These are phyloP conservation scores for Hsuehochloa calcarea DNA, from an alignment of 176 grass and related monocot species.

Conservation along the genomic window DNA sequence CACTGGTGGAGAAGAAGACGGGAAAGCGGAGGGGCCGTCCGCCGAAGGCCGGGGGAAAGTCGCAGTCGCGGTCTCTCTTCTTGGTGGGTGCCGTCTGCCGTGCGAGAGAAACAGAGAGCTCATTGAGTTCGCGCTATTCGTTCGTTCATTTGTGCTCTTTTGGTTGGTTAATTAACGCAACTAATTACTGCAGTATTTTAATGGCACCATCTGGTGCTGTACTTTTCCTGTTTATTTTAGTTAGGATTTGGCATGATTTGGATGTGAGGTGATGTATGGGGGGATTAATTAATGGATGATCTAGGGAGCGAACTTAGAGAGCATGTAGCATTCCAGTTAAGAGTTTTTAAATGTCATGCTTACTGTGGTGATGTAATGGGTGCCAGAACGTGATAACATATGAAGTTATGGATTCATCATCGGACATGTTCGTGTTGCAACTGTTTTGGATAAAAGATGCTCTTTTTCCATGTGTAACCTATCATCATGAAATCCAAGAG, in stretches of 20 bases:
- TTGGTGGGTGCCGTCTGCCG: slow-evolving; percentile 33
- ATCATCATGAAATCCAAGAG: not conserved
- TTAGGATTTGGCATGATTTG: not conserved
- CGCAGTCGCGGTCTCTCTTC: slow-evolving; percentile 44
- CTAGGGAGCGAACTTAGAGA: not conserved
- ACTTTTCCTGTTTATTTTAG: slow-evolving; percentile 11
- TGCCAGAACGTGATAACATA: not conserved
- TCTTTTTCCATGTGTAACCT: not conserved
- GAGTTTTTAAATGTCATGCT: not conserved
- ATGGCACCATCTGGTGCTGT: not conserved
- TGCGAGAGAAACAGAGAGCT: not conserved
- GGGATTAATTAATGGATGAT: not conserved
- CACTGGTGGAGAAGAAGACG: not conserved
- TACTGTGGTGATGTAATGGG: not conserved
- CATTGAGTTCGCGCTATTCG: not conserved
- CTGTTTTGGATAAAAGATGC: not conserved
- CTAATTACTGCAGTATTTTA: not conserved
- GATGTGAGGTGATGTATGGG: not conserved
- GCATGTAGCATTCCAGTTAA: not conserved
- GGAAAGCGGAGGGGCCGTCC: slow-evolving; percentile 25
- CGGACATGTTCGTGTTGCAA: not conserved
- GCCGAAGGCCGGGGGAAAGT: slow-evolving; percentile 45
- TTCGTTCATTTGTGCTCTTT: not conserved
- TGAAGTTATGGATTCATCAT: not conserved
- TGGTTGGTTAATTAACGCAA: not conserved